Evolutionary conservation across 169 alveolate genomes (phyloP), one percentile per base, ranked within the genome.

Genomic region (Fabrea salina): DNA sequence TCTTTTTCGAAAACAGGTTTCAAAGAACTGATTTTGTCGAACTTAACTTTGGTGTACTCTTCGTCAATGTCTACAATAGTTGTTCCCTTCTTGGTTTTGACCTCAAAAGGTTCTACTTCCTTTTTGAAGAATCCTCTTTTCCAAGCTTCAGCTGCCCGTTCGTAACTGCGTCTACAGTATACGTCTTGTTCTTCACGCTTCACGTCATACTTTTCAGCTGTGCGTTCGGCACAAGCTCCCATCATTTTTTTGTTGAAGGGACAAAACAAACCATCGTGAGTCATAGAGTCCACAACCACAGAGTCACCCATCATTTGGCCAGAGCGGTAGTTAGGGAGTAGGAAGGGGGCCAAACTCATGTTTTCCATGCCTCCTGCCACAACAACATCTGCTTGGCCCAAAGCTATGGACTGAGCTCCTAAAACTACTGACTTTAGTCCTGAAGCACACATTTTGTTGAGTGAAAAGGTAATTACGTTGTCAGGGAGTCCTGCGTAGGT

Each of bases 121-220:
- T 22, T 32, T n/a, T 68, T 47, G 44, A 68, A 68, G 39, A 40
- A 43, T 37, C 78, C 78, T 47, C 78, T 37, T 19, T n/a, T n/a
- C 78, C 61, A 68, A 37, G 78, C 70, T 11, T 44, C 89, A 53
- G 87, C 76, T 33, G 98, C 94, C 58, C 93, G 87, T 70, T 90
- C 80, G 87, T 94, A 94, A 25, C 96, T 88, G 39, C 84, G 82
- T 66, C 91, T 90, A 25, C 97, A 91, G 61, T 75, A 94, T 3
- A 76, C 89, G 79, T 96, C 98, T 89, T 94, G 93, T n/a, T 91
- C 94, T 66, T 86, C 89, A 50, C 98, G 85, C 19, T 95, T 57
- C 70, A 96, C 84, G 19, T 91, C 87, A 74, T 84, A 77, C 59
- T 91, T 94, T 47, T 56, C 56, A 54, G 86, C 88, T 4, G 91